These are phyloP conservation scores for Torulaspora globosa DNA, from an alignment of 1,139 yeast genomes.

Conservation along the genomic window DNA sequence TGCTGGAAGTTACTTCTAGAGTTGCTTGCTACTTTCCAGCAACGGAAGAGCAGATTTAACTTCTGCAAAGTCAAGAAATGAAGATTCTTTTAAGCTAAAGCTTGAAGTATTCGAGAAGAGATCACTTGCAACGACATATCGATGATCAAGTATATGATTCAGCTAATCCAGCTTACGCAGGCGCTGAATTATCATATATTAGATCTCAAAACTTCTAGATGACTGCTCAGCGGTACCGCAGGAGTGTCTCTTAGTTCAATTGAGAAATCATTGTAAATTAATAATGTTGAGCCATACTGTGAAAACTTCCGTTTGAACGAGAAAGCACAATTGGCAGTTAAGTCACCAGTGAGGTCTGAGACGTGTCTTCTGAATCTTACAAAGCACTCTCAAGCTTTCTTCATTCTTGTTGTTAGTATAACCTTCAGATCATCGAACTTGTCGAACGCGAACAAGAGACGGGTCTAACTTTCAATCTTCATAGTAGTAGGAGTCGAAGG, in stretches of 20 bases:
- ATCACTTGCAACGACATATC: background rate
- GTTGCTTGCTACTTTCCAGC: background rate
- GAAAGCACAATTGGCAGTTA: too few relatives aligned
- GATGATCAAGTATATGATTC: background rate
- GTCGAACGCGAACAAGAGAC: conserved; percentile 3
- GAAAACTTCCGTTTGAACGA: too few relatives aligned
- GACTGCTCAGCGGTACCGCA: too few relatives aligned
- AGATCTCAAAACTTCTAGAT: too few relatives aligned
- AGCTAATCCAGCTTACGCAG: background rate
- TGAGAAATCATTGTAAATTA: too few relatives aligned
- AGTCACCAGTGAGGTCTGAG: background rate
- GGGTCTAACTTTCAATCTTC: background rate
- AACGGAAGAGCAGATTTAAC: background rate
- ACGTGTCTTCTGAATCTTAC: background rate
- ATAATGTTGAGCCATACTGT: too few relatives aligned
- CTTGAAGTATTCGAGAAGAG: background rate
- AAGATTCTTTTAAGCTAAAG: background rate
- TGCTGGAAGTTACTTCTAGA: background rate
- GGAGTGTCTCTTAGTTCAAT: too few relatives aligned
- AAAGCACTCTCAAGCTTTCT: background rate
- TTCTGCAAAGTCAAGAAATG: background rate
- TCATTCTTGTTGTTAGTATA: background rate
- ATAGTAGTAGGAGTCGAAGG: background rate
- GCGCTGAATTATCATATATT: background rate
- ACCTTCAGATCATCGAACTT: background rate